A percentile compares a stretch with the other conserved stretches of the same genome.
phyloP scores from a whole-genome alignment of 2,329 filamentous ascomycete genomes.

The Colletotrichum sansevieriae region DNA sequence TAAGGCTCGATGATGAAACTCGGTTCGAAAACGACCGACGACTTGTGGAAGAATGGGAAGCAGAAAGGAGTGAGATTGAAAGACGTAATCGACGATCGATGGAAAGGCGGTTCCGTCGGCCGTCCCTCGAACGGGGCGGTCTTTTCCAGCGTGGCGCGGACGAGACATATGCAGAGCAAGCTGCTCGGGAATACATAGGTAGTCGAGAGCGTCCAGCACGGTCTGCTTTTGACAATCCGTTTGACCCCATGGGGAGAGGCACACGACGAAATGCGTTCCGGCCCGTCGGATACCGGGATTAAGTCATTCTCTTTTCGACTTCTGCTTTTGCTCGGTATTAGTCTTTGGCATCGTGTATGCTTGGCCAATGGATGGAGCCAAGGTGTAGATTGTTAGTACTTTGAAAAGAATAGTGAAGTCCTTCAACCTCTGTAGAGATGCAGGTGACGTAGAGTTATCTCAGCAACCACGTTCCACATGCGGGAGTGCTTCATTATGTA shows the following conservation, averaged over 20 bases:
- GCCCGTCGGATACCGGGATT: constrained; percentile 6
- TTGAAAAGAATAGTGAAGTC: background rate
- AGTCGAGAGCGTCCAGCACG: constrained; percentile 14
- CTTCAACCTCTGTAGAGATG: background rate
- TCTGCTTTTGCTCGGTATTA: background rate
- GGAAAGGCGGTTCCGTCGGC: constrained; percentile 32
- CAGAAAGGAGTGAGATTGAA: constrained; percentile 17
- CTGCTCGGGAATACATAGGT: constrained; percentile 28
- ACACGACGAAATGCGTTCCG: constrained; percentile 8
- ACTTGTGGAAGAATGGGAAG: constrained; percentile 17
- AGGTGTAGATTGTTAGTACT: background rate
- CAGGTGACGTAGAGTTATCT: constrained; percentile 1
- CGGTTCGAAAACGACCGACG: constrained; percentile 14
- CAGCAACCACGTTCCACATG: constrained; percentile 9
- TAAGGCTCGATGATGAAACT: constrained; percentile 20
- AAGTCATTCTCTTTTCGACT: background rate
- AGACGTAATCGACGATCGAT: constrained; percentile 1
- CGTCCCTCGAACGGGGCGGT: constrained; percentile 11
- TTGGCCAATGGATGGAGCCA: background rate
- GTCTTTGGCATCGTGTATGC: background rate
- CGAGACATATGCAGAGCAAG: constrained; percentile 36
- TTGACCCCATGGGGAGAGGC: constrained; percentile 35
- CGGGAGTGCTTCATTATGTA: constrained; percentile 27
- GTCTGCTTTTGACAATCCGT: constrained; percentile 35
- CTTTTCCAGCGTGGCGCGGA: constrained; percentile 4